Evolutionary conservation across 257 asterid genomes (phyloP).

Genomic region (Ballota nigra): DNA sequence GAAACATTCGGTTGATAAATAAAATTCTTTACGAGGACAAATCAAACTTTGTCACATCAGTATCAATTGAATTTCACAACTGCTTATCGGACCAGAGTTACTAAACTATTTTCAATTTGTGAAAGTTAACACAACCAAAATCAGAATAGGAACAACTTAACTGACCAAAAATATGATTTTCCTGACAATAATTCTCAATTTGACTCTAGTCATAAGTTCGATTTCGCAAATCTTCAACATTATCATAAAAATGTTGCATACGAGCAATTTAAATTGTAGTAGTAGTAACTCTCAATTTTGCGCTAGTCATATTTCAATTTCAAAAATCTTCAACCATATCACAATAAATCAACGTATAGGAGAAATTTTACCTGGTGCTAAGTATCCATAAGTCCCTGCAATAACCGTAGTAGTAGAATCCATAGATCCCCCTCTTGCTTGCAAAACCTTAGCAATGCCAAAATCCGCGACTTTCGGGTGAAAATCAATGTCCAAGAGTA

Average conservation of each 20-base stretch:
- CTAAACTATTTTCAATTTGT: too few species aligned
- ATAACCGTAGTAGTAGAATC: constrained; percentile 75
- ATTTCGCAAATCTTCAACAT: neutral
- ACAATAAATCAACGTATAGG: neutral
- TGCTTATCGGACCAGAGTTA: too few species aligned
- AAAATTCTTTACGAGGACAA: too few species aligned
- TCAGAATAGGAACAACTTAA: too few species aligned
- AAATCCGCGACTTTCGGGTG: constrained; percentile 94
- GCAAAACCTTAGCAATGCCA: constrained; percentile 90
- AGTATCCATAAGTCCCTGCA: constrained; percentile 93
- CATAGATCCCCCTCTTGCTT: constrained; percentile 67
- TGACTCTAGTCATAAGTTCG: neutral
- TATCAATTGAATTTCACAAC: too few species aligned
- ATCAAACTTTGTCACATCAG: too few species aligned
- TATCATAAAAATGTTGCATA: neutral
- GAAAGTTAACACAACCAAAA: too few species aligned
- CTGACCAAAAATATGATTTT: too few species aligned
- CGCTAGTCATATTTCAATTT: neutral
- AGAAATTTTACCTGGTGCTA: constrained; percentile 75
- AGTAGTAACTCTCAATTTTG: neutral
- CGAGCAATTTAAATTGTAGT: neutral
- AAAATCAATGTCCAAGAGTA: constrained; percentile 70
- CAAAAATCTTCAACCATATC: neutral
- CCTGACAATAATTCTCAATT: neutral
- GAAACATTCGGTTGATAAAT: too few species aligned